phyloP scores from a whole-genome alignment of 2,329 filamentous ascomycete species.

The Dactylellina cionopaga region DNA sequence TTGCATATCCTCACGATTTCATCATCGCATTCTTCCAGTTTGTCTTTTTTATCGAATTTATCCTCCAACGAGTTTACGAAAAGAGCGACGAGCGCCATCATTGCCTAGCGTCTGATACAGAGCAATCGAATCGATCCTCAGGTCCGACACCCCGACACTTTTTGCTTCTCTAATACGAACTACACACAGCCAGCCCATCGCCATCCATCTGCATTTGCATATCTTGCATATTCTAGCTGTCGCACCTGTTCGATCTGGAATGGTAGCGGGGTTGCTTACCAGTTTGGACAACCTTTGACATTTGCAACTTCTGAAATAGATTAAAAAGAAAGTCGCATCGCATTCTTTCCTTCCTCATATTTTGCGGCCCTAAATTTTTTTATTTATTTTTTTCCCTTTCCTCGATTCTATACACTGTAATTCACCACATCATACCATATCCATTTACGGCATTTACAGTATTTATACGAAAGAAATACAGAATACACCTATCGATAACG shows the following conservation, averaged over 20 bases:
- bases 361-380: background rate
- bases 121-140: constrained; percentile 40
- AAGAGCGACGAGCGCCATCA: constrained; percentile 7
- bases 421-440: too few species aligned
- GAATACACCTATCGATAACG: constrained; percentile 21
- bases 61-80: too few species aligned
- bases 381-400: background rate
- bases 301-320: constrained; percentile 6
- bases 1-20: too few species aligned
- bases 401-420: background rate
- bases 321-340: background rate
- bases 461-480: background rate
- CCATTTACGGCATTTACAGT: too few species aligned
- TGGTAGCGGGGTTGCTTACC: background rate
- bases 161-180: too few species aligned
- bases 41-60: too few species aligned
- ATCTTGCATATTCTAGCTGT: constrained; percentile 18
- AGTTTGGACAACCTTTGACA: constrained; percentile 29
- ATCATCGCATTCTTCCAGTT: constrained; percentile 12
- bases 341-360: constrained; percentile 11
- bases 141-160: constrained; percentile 9
- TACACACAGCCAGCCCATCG: too few species aligned
- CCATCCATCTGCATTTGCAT: too few species aligned
- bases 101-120: constrained; percentile 20
- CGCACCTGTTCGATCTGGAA: background rate